These are phyloP conservation scores for Candida maris DNA, from an alignment of 805 yeast genomes.

Conservation along the genomic window DNA sequence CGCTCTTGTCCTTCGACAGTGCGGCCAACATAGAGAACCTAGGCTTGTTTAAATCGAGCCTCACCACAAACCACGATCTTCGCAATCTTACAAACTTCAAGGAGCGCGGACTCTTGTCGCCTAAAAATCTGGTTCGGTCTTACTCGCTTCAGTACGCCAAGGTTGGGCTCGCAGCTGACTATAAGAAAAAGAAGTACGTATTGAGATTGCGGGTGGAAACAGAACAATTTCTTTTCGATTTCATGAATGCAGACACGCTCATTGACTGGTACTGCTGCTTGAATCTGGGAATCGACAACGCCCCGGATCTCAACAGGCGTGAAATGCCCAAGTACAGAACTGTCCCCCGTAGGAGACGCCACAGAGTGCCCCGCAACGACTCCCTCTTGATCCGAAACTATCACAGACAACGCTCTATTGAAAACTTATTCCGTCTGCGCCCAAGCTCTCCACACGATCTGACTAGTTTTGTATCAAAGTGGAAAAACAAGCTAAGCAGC, in stretches of 20 bases:
- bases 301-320: conserved; percentile 71
- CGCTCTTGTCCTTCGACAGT: conserved; percentile 1
- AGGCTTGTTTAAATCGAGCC: conserved; percentile 22
- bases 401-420: conserved; percentile 18
- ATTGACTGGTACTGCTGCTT: conserved; percentile 76
- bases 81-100: conserved; percentile 19
- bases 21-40: conserved; percentile 5
- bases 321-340: conserved; percentile 74
- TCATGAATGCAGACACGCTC: conserved; percentile 58
- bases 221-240: conserved; percentile 73
- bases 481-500: conserved; percentile 14
- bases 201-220: conserved; percentile 76
- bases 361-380: conserved; percentile 22
- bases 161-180: conserved; percentile 83
- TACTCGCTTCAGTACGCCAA: conserved; percentile 82
- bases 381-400: conserved; percentile 12
- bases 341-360: conserved; percentile 67
- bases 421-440: conserved; percentile 15
- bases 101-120: conserved; percentile 26
- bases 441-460: conserved; percentile 10
- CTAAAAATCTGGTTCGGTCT: conserved; percentile 47
- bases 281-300: conserved; percentile 71
- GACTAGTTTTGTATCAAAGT: conserved; percentile 17
- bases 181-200: conserved; percentile 63
- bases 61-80: conserved; percentile 29